Evolutionary conservation across 306 rosid species (phyloP), one percentile per base, ranked within the genome.

Genomic region (Dryas drummondii): DNA sequence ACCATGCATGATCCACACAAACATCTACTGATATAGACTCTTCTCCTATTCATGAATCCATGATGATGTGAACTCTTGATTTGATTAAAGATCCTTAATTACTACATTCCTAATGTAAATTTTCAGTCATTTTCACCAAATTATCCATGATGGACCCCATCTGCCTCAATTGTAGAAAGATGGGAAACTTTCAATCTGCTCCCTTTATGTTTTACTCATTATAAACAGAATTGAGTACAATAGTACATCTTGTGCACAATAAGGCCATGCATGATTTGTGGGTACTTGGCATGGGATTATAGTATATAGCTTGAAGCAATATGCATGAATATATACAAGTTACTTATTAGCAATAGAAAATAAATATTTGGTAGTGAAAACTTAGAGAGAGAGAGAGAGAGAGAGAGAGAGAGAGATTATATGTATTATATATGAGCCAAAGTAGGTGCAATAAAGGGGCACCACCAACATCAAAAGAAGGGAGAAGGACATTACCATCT

Each of bases 381-480:
- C 37, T 32, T 1, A 32, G 3, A 32, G 9, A 49, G 55, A 19
- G 46, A 45, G 22, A 58, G 16, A 10, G 56, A 27, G 41, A 62
- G 51, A 13, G 37, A 32, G 37, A 32, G 37, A 32, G 37, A 32
- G 2, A 1, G 3, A 1, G 37, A 0, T 5, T 9, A 73, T 60
- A 75, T 51, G 37, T 32, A 32, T 57, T 78, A 69, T 78, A 47
- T 60, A 79, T 17, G 79, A 76, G 77, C 66, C 72, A 72, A 73
- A 76, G 64, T 59, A 81, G 44, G 57, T 49, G 73, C 16, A 55
- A 63, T 2, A 59, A 57, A 69, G 73, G 84, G 63, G 74, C 65
- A 78, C 76, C 67, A 76, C 70, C 67, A 81, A 61, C 66, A 61
- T 73, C 70, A 61, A 76, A 83, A 80, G 76, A 80, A 83, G 81